These are phyloP conservation scores for Talaromyces sp. DNA, from an alignment of 2,329 filamentous ascomycete species.

Conservation along the genomic window DNA sequence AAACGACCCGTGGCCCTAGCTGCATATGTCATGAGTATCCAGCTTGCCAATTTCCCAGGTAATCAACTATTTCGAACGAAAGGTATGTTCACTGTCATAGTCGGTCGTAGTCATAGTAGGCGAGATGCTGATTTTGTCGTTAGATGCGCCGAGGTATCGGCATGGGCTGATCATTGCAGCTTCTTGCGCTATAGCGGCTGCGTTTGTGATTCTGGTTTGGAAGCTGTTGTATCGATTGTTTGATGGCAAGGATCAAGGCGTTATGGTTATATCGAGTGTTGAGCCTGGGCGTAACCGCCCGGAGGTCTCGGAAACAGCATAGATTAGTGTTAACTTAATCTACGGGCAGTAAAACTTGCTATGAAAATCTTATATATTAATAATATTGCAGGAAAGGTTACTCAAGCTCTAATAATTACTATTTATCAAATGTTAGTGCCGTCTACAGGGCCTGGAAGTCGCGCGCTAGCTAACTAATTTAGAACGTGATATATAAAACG, in stretches of 20 bases:
- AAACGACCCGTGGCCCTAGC: constrained; percentile 26
- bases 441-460: no score
- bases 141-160: constrained; percentile 16
- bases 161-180: constrained; percentile 12
- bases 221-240: constrained; percentile 15
- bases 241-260: constrained; percentile 6
- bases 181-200: constrained; percentile 4
- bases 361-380: no score
- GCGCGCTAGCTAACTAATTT: no score
- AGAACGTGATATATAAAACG: no score
- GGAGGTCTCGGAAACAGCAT: not conserved
- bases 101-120: not conserved
- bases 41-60: constrained; percentile 25
- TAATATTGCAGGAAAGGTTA: no score
- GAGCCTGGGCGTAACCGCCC: not conserved
- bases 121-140: not conserved
- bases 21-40: constrained; percentile 28
- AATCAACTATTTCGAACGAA: constrained; percentile 23
- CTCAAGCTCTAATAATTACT: no score
- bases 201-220: constrained; percentile 10
- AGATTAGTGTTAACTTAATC: not conserved
- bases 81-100: constrained; percentile 12
- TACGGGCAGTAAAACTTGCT: no score
- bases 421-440: no score
- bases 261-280: not conserved